Conservation (phyloP, 129 eudicot species). For the Flaveria bidentis region DNA sequence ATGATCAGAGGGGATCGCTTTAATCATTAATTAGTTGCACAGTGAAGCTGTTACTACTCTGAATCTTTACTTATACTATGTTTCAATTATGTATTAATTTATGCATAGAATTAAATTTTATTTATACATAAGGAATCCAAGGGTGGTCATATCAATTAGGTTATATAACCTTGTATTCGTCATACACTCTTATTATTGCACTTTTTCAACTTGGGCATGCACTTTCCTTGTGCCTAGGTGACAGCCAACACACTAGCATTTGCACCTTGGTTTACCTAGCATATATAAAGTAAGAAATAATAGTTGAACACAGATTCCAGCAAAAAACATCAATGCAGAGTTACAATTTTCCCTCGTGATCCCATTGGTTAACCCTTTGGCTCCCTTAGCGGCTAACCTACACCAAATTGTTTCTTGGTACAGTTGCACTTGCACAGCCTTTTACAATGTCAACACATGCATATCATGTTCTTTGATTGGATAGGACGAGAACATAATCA, state of each 20-base stretch:
- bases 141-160: neutral
- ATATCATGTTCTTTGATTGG: neutral
- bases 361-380: slow-evolving; percentile 14
- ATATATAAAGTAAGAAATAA: neutral
- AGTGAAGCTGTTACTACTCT: neutral
- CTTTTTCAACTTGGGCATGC: neutral
- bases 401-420: slow-evolving; percentile 9
- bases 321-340: neutral
- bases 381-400: slow-evolving; percentile 9
- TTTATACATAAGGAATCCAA: no score
- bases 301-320: neutral
- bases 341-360: slow-evolving; percentile 1
- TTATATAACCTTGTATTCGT: neutral
- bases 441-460: slow-evolving; percentile 11
- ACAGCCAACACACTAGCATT: neutral
- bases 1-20: neutral
- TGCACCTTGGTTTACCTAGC: neutral
- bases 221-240: neutral
- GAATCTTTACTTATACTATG: neutral
- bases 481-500: neutral
- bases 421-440: slow-evolving; percentile 5
- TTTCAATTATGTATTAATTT: neutral
- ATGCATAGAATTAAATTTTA: neutral
- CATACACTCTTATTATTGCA: neutral
- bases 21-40: neutral